Base-by-base conservation (phyloP, 257 asterid genomes). In the Penstemon davidsonii region DNA sequence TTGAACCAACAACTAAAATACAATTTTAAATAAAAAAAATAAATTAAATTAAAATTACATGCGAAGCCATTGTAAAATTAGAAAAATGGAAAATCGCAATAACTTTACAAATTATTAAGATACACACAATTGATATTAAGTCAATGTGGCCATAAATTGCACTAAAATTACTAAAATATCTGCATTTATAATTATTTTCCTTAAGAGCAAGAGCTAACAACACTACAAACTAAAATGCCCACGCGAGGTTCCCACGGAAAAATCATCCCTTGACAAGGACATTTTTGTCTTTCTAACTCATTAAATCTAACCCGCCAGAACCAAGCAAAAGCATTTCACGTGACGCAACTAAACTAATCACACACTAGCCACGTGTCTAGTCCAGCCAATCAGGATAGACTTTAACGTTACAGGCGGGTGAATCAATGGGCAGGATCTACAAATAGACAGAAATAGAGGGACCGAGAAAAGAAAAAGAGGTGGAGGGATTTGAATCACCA, bases 401-500 rank as follows among this genome's bases (percentile, higher is more conserved):
- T 12, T 5, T 6, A 42, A 10, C 41, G 4, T 79, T 67, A 76
- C 82, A 55, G 73, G 33, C 78, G 51, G 53, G 83, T 78, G 72
- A 67, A 54, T n/a, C n/a, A 10, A 72, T 55, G 49, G 55, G 73
- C 52, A 43, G 55, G 75, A 85, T 78, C 76, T 66, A 45, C 2
- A 61, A 77, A 74, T 74, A 50, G 1, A 5, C 10, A 52, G 13
- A 63, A 80, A 25, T 45, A 9, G 10, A 74, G 75, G 88, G 88
- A 49, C 64, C 13, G 12, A 49, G 56, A 62, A 62, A 45, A 39
- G 41, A 72, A 36, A n/a, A 44, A 36, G 38, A 68, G 66, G 81
- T 72, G 81, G 78, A 57, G 66, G 65, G 7, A 66, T 66, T 79
- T 72, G 76, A 72, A 67, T 73, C 78, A 76, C 78, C 70, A 43